A percentile compares a stretch with the other conserved stretches of the same genome.
Conservation (phyloP, 345 rosid species). For the Brassica nigra region DNA sequence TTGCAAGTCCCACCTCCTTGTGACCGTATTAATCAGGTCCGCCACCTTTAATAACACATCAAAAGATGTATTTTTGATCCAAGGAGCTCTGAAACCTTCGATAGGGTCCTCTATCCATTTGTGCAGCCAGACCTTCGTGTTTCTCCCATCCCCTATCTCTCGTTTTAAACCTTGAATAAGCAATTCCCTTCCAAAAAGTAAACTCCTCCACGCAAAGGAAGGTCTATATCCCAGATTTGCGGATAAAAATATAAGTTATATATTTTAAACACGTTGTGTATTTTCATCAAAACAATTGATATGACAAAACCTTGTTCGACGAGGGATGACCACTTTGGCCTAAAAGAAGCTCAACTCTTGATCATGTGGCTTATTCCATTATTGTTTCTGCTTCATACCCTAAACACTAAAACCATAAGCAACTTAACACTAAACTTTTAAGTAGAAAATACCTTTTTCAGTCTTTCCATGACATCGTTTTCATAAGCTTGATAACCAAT, state of each 20-base stretch:
- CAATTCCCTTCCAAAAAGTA: too few species aligned
- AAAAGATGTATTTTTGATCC: too few species aligned
- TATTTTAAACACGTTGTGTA: background rate
- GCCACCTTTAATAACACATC: too few species aligned
- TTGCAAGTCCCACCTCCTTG: too few species aligned
- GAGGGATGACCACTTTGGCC: slow-evolving; percentile 4
- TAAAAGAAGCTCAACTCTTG: slow-evolving; percentile 7
- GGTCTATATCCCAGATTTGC: too few species aligned
- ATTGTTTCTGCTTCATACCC: slow-evolving; percentile 35
- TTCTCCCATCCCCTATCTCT: too few species aligned
- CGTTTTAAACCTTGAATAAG: too few species aligned
- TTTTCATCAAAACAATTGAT: background rate
- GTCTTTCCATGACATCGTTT: slow-evolving; percentile 66
- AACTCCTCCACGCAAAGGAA: too few species aligned
- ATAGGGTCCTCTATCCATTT: too few species aligned
- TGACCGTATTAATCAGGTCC: too few species aligned
- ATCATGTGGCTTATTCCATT: slow-evolving; percentile 5
- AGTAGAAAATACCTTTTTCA: slow-evolving; percentile 51
- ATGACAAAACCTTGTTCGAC: background rate
- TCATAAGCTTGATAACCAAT: slow-evolving; percentile 74
- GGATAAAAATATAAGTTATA: background rate
- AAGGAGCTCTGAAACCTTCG: too few species aligned
- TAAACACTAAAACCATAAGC: background rate
- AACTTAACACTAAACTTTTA: background rate
- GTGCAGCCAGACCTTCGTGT: too few species aligned